phyloP scores from a whole-genome alignment of 2,329 filamentous ascomycete genomes.

The Xylariaceae sp. region DNA sequence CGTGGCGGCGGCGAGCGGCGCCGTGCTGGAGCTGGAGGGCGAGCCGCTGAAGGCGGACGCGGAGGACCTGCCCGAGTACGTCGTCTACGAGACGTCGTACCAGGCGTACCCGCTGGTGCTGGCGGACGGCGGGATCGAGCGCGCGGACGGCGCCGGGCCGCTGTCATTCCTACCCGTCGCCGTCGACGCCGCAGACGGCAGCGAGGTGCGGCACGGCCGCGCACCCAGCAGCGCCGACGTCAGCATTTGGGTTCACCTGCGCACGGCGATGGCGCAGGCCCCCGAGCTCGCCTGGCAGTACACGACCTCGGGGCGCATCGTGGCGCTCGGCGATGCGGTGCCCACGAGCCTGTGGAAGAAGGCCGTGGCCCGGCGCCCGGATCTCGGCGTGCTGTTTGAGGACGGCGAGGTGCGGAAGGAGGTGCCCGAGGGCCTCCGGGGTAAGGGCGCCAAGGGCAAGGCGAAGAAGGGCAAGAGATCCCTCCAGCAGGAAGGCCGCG shows the following conservation, averaged over 20 bases:
- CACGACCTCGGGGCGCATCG: constrained; percentile 41
- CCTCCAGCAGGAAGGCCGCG: constrained; percentile 33
- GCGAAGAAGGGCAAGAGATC: constrained; percentile 45
- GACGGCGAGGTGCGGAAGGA: constrained; percentile 47
- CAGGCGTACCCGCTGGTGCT: constrained; percentile 48
- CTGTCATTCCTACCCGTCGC: constrained; percentile 38
- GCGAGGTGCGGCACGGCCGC: constrained; percentile 35
- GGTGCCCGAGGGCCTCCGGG: constrained; percentile 44
- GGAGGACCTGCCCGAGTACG: constrained; percentile 43
- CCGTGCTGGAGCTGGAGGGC: constrained; percentile 36
- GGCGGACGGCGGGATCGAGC: constrained; percentile 43
- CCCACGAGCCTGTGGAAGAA: constrained; percentile 45
- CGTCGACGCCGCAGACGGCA: constrained; percentile 17
- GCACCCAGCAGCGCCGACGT: constrained; percentile 44
- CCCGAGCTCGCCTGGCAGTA: constrained; percentile 42
- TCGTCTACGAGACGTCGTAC: constrained; percentile 50
- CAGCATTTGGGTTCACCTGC: constrained; percentile 46
- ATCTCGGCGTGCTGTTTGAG: constrained; percentile 47
- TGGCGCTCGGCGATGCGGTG: constrained; percentile 39
- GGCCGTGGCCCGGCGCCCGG: constrained; percentile 44
- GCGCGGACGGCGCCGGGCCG: constrained; percentile 43
- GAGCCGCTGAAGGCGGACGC: constrained; percentile 37
- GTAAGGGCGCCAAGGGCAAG: constrained; percentile 47
- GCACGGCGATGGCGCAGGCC: constrained; percentile 37
- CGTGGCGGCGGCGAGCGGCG: constrained; percentile 20